Conservation (phyloP, 768 basidiomycete species). For the Russula virescens region DNA sequence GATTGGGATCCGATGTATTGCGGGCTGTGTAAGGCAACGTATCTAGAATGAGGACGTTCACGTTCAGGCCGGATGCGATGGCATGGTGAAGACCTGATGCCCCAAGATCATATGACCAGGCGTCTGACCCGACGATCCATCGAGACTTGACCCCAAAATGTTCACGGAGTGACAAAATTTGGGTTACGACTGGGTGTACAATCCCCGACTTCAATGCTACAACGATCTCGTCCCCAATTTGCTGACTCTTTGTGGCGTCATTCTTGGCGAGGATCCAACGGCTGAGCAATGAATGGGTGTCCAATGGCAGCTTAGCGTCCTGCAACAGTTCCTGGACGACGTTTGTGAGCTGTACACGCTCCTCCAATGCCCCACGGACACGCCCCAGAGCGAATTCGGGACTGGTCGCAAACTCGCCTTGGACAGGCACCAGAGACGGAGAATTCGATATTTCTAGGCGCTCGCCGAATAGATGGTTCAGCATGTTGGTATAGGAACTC, state of each 20-base stretch:
- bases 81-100: conserved; percentile 93
- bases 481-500: conserved; percentile 83
- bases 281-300: conserved; percentile 66
- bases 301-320: conserved; percentile 40
- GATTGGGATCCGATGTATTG: conserved; percentile 57
- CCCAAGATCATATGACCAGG: conserved; percentile 97
- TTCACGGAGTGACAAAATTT: conserved; percentile 52
- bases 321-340: conserved; percentile 63
- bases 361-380: conserved; percentile 74
- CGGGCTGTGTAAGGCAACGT: conserved; percentile 83
- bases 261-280: conserved; percentile 82
- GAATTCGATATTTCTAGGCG: conserved; percentile 83
- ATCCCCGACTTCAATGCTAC: conserved; percentile 40
- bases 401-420: conserved; percentile 75
- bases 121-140: conserved; percentile 99
- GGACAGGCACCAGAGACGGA: conserved; percentile 62
- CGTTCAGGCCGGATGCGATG: conserved; percentile 82
- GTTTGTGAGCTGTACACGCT: conserved; percentile 59
- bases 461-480: conserved; percentile 71
- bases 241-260: conserved; percentile 55
- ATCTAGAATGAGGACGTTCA: conserved; percentile 95
- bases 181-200: conserved; percentile 42
- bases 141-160: conserved; percentile 66
- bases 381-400: conserved; percentile 95
- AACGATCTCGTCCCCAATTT: conserved; percentile 54